Evolutionary conservation across 177 flowering plant genomes (phyloP), one percentile per base, ranked within the genome.

Genomic region (Vitis hybrid): DNA sequence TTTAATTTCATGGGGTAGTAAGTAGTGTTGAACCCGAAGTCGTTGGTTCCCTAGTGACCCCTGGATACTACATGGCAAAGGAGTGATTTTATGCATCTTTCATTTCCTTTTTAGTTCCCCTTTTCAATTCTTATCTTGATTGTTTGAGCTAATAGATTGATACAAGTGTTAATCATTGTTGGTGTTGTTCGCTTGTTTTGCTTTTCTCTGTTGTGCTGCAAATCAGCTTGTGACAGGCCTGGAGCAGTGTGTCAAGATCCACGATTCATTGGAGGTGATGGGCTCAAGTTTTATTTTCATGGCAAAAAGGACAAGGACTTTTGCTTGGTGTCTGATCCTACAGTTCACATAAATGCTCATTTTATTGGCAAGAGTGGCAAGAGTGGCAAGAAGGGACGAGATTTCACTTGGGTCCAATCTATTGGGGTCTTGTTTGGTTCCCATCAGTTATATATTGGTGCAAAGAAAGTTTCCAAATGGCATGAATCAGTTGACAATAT

Each of bases 331-430:
- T 75, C 81, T 0, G 83, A 80, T 31, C 29, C 65, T 16, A 66
- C 69, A 64, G 49, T 77, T 49, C 79, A 75, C 39, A 67, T 75
- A 57, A 81, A 73, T 62, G 81, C 72, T n/a, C 84, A 68, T 59
- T 72, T 75, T 75, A 81, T 76, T n/a, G 81, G 79, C 19, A 72
- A 76, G 68, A 58, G 65, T n/a, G 81, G 79, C 19, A 72, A 76
- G 68, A 58, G 65, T 19, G 51, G 79, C 50, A 73, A 68, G 5
- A 56, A 39, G 33, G 75, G 75, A 19, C 21, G 75, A 31, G 78
- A 71, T 45, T 71, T 75, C 61, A 81, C 82, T 14, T 76, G 79
- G 81, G 74, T 76, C 8, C 78, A 78, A 55, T 65, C 76, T 26
- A 59, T 78, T 7, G 70, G 73, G 0, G 10, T 81, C 67, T 52